Evolutionary conservation across 2,329 filamentous ascomycete genomes (phyloP), one percentile per base, ranked within the genome.

Genomic region (Paramyrothecium sp.): DNA sequence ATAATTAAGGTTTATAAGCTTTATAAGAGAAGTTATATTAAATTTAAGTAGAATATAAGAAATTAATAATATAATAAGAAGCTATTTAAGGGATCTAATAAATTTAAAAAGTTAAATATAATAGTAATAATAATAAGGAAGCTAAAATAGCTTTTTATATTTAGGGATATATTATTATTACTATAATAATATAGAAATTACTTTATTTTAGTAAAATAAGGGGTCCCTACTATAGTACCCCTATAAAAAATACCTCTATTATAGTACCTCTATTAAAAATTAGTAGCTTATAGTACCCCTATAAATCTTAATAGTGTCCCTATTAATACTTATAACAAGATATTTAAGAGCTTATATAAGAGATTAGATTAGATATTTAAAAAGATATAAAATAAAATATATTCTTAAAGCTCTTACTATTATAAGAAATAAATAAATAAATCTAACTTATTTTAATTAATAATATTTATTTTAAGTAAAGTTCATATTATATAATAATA

Each of bases 21-120:
- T 52, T 52, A 52, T 52, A 52, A 26, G 26, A 7, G 12, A 22
- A 23, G 8, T 52, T 10, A 52, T 10, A 2, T 22, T 4, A 52
- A 23, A 2, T 7, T 52, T 52, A 23, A 52, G 21, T 10, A n/a
- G 19, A 23, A 3, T 23, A 21, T 33, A 23, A 52, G 17, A 52
- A 52, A 52, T 52, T 22, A 52, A 21, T 52, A 52, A n/a, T 52
- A 52, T 3, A 7, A 22, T n/a, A n/a, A n/a, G n/a, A n/a, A n/a
- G n/a, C n/a, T n/a, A n/a, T n/a, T n/a, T n/a, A n/a, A n/a, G n/a
- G n/a, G n/a, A n/a, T n/a, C n/a, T n/a, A n/a, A n/a, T n/a, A n/a
- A n/a, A n/a, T n/a, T n/a, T n/a, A n/a, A n/a, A n/a, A n/a, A n/a
- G n/a, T 21, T 52, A 21, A 52, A 52, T 2, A 2, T 52, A 22